A percentile compares a stretch with the other conserved stretches of the same genome.
phyloP scores from a whole-genome alignment of 2,329 filamentous ascomycete genomes.

The Cryphonectria carpinicola region DNA sequence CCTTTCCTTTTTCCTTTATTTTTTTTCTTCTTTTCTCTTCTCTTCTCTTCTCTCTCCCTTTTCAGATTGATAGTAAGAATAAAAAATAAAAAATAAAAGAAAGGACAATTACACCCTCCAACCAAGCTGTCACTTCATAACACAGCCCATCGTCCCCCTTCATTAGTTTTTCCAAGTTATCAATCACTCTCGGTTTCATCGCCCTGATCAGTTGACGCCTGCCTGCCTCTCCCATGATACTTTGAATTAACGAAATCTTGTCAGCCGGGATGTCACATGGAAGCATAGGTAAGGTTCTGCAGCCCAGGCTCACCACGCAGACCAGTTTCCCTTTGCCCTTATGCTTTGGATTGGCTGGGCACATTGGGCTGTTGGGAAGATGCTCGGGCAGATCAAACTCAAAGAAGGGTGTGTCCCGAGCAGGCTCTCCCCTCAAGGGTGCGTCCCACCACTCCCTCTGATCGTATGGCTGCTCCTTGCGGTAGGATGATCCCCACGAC shows the following conservation, averaged over 20 bases:
- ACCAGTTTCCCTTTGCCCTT: constrained; percentile 50
- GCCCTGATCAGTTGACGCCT: constrained; percentile 2
- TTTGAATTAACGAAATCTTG: background rate
- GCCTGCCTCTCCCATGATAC: constrained; percentile 30
- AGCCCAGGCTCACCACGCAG: constrained; percentile 44
- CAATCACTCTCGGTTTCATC: background rate
- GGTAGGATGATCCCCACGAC: constrained; percentile 3
- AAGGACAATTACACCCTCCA: background rate
- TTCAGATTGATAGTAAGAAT: background rate
- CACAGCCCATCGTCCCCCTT: background rate
- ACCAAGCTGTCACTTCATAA: background rate
- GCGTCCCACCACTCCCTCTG: constrained; percentile 41
- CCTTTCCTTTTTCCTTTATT: background rate
- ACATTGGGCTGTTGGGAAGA: constrained; percentile 55
- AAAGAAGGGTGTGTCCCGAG: constrained; percentile 38
- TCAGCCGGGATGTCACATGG: background rate
- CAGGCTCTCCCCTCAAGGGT: constrained; percentile 32
- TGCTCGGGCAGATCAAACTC: constrained; percentile 57
- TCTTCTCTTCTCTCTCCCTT: background rate
- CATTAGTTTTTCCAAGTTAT: background rate
- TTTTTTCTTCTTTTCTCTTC: background rate
- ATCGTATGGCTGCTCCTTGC: background rate
- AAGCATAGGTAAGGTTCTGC: background rate
- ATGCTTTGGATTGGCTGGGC: constrained; percentile 52
- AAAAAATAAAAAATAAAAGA: too few species aligned